phyloP scores from a whole-genome alignment of 2,329 filamentous ascomycete species.

The Botrytis byssoidea region DNA sequence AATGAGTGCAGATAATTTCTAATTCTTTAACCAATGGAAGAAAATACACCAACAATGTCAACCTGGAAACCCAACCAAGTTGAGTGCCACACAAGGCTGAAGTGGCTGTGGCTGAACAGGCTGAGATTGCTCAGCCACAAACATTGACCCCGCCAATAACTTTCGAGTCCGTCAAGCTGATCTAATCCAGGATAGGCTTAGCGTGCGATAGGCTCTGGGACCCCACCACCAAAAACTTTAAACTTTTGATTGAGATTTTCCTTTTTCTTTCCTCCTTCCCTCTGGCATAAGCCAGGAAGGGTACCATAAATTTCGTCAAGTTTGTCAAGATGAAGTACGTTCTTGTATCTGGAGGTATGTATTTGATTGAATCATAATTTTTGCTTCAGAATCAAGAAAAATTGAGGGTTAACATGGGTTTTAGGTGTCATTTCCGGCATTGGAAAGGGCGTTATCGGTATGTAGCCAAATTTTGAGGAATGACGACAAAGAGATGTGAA shows the following conservation, averaged over 20 bases:
- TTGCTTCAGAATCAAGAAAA: background rate
- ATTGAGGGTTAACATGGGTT: slow-evolving; percentile 25
- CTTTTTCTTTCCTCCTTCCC: slow-evolving; percentile 31
- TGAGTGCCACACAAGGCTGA: slow-evolving; percentile 7
- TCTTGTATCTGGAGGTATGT: slow-evolving; percentile 70
- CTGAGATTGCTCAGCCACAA: background rate
- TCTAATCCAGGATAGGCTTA: slow-evolving; percentile 11
- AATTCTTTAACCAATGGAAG: background rate
- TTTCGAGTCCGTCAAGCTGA: too few species aligned
- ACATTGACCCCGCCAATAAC: slow-evolving; percentile 1
- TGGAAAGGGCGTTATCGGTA: slow-evolving; percentile 67
- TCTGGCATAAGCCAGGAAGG: slow-evolving; percentile 34
- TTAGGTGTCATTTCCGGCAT: slow-evolving; percentile 54
- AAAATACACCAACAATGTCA: background rate
- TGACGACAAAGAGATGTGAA: background rate
- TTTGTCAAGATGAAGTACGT: slow-evolving; percentile 73
- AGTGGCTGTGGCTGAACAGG: background rate
- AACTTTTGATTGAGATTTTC: slow-evolving; percentile 17
- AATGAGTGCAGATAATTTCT: background rate
- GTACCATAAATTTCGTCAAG: slow-evolving; percentile 29
- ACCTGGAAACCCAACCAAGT: background rate
- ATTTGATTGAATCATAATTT: background rate
- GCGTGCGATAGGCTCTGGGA: background rate
- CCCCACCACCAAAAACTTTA: slow-evolving; percentile 23
- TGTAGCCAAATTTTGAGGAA: slow-evolving; percentile 28